Evolutionary conservation across 345 rosid species (phyloP), one percentile per base, ranked within the genome.

Genomic region (Dovyalis caffra): DNA sequence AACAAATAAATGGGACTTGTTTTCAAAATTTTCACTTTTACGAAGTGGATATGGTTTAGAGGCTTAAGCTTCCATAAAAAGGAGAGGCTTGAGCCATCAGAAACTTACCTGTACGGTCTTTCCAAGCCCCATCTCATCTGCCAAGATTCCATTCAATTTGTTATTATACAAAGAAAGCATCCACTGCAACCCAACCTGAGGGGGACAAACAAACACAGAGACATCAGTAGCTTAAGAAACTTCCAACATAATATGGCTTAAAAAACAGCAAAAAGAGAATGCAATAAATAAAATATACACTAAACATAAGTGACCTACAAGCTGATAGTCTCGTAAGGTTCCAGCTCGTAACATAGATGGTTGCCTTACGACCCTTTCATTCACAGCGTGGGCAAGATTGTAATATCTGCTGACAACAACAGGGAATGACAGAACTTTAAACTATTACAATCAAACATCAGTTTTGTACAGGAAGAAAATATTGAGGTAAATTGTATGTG

Each of bases 111-210:
- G 99, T 66, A 96, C 99, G 74, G 99, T 96, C 89, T 96, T 96
- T 68, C 99, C 99, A 77, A 96, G 98, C 77, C 99, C 99, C 99
- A 96, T 96, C 88, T 96, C 99, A 86, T 96, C 99, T 25, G 99
- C 99, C 85, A 96, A 81, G 77, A 96, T 96, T 77, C 99, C 99
- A 87, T 96, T 96, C 77, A 96, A 83, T 87, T 96, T 96, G 83
- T 96, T 96, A 78, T 96, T 96, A 76, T 96, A 96, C 85, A 96
- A 83, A 32, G 99, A 93, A 84, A 96, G 97, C 99, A 96, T 96
- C 99, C 99, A 96, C 56, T 96, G 98, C 83, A 96, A 89, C 69
- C 99, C 99, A 85, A 96, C 97, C 99, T 96, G 84, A 71, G 68
- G 78, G 57, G 43, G 15, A 81, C 62, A 40, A 32, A 66, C 45